Evolutionary conservation across 139 green algal genomes (phyloP), one percentile per base, ranked within the genome.

Genomic region (Picochlorum sp.): DNA sequence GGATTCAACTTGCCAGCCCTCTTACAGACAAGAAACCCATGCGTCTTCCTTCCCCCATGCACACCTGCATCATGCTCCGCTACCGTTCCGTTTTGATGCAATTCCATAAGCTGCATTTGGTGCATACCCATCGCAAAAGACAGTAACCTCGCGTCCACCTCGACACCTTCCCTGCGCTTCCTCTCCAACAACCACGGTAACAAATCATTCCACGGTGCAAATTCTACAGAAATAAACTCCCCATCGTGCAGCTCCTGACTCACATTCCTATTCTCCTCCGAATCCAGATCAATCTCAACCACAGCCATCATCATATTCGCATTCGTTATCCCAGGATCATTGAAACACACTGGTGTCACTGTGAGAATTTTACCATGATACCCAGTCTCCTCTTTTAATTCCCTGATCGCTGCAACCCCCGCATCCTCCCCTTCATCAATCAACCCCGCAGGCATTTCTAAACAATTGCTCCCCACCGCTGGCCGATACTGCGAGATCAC

Each of bases 321-420:
- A 59, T 74, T 76, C 14, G 65, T 81, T 50, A 88, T 68, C 9
- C 81, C 81, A 6, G 81, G 84, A 62, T 85, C 76, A 63, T 60
- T 79, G 38, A 30, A 76, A 15, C 64, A 69, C 1, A 77, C 49
- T 4, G 71, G 57, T 1, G 70, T 82, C 24, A 70, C 58, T 6
- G 64, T 61, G 2, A 65, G 41, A 3, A 83, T 45, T 3, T 10
- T n/a, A 1, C 79, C 79, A 6, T 55, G 68, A 62, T 81, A 87
- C n/a, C 83, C 81, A 24, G 81, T 88, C 52, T 91, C 81, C 52
- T 91, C 84, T 14, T 67, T 73, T 7, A 89, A 72, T 58, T 91
- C 84, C 13, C 84, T 49, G 26, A 88, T 49, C 2, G 84, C 84
- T 41, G 79, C 76, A 10, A 72, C 34, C 6, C 65, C 70, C 14